Conservation (phyloP, 2,329 filamentous ascomycete genomes). For the Ophiostoma novo-ulmi region DNA sequence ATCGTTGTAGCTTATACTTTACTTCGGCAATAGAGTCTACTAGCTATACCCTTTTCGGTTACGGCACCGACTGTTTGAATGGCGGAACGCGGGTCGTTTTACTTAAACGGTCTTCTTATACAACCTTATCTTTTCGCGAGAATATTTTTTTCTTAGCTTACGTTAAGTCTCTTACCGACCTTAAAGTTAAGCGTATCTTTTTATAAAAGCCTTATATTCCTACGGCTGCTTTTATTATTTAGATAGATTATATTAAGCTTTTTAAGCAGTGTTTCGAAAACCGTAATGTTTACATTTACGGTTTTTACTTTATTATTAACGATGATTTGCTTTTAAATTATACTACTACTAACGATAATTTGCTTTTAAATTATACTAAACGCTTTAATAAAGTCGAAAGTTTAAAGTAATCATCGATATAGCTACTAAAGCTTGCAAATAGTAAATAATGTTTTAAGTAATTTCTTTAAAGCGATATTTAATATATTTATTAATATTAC, state of each 20-base stretch:
- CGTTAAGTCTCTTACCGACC: conserved; percentile 44
- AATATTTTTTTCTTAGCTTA: conserved; percentile 37
- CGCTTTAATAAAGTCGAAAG: conserved; percentile 89
- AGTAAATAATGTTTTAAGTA: conserved; percentile 50
- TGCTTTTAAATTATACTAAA: conserved; percentile 55
- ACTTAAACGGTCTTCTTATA: conserved; percentile 58
- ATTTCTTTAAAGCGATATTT: too few species aligned
- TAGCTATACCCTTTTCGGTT: conserved; percentile 41
- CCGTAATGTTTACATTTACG: conserved; percentile 95
- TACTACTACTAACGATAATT: too few species aligned
- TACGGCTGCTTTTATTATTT: conserved; percentile 80
- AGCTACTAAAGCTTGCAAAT: conserved; percentile 89
- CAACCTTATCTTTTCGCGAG: conserved; percentile 61
- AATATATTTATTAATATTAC: too few species aligned
- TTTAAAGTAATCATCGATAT: conserved; percentile 98
- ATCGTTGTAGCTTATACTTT: conserved; percentile 62
- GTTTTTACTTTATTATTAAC: conserved; percentile 89
- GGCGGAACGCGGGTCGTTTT: conserved; percentile 52
- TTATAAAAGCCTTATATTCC: conserved; percentile 79
- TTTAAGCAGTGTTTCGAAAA: conserved; percentile 94
- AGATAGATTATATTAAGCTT: conserved; percentile 80
- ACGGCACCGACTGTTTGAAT: conserved; percentile 45
- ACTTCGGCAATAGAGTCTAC: conserved; percentile 48
- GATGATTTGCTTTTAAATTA: conserved; percentile 74
- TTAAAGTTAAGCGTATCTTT: conserved; percentile 58